Evolutionary conservation across 805 yeast species (phyloP), one percentile per base, ranked within the genome.

Genomic region (Saturnispora besseyi): DNA sequence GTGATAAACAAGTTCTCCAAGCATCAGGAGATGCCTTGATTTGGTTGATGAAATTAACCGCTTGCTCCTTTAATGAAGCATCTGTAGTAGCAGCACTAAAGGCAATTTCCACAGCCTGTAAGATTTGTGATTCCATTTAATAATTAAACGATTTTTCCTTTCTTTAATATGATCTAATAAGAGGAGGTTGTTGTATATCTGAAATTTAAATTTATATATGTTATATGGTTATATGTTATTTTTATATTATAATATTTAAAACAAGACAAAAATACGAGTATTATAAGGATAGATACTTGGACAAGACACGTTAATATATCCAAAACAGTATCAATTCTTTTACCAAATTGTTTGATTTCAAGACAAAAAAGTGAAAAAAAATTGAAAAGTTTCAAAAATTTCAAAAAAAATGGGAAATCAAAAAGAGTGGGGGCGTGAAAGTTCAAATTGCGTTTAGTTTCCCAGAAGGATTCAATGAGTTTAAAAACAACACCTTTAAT

Each of bases 21-120:
- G 82, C 82, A 51, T 78, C 76, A 28, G 69, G 70, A 4, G 82
- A 72, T 33, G 73, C 57, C 57, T 79, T 79, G 57, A 79, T 65
- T 52, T 75, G 76, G 52, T 72, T 71, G 55, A 79, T 74, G 61
- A 76, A 79, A 24, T 72, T 72, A 49, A 74, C 65, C 13, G 83
- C 84, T 64, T 81, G 83, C 54, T 75, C 78, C 60, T 81, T 82
- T 45, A 87, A 69, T 38, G 62, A 70, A 13, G 74, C 68, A 62
- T 84, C 87, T 9, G 82, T 76, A 26, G 81, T 72, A 30, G 86
- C 83, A 18, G 51, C 53, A 63, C 81, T 79, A 48, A 85, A 76
- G 7, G 96, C 96, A 54, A 88, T 79, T 54, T 79, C 82, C 44
- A 90, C 93, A 40, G 96, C 96, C 68, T 87, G 93, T 64, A 79